Conservation (phyloP, 257 asterid genomes). For the Solanum chmielewskii region DNA sequence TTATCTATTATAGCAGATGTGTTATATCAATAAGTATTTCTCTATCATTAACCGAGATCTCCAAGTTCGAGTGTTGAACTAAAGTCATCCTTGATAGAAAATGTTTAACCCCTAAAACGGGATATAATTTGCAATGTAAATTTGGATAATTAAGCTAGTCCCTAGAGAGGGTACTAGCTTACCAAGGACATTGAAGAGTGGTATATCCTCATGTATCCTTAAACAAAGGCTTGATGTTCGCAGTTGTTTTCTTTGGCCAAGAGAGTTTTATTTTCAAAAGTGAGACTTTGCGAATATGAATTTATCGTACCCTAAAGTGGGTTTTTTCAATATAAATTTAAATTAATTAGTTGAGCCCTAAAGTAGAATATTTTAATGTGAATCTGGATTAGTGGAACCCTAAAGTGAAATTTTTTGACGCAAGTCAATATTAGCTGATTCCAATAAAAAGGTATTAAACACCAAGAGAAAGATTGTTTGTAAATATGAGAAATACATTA, state of each 20-base stretch:
- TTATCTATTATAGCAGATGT: background rate
- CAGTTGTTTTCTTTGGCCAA: background rate
- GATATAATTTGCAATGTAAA: background rate
- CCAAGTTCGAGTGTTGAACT: background rate
- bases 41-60: background rate
- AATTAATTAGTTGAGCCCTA: background rate
- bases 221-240: background rate
- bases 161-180: background rate
- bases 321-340: background rate
- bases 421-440: background rate
- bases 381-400: background rate
- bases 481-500: background rate
- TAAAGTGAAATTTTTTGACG: background rate
- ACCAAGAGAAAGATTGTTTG: background rate
- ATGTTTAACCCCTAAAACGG: background rate
- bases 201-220: background rate
- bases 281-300: background rate
- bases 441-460: background rate
- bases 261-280: background rate
- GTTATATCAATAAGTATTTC: background rate
- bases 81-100: background rate
- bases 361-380: background rate
- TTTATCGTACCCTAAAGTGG: background rate
- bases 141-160: background rate
- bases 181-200: background rate